Conservation (phyloP, 2,329 filamentous ascomycete genomes). For the Myrmaecium sp. region DNA sequence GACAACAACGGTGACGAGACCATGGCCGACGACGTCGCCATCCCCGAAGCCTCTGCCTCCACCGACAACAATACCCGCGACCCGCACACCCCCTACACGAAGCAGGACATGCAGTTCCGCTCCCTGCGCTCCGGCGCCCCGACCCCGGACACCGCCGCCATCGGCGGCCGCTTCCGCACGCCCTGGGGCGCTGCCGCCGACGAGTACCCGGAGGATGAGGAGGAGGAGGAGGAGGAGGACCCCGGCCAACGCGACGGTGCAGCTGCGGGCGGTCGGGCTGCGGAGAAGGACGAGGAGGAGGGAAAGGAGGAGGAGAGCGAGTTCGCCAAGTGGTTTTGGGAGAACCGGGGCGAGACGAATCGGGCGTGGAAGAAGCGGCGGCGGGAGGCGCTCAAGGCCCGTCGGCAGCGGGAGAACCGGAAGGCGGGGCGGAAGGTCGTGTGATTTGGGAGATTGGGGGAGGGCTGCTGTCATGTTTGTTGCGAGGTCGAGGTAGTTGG, state of each 20-base stretch:
- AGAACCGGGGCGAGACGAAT: constrained; percentile 31
- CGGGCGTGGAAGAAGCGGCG: constrained; percentile 37
- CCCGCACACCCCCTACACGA: constrained; percentile 72
- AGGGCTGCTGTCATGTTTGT: too few relatives aligned
- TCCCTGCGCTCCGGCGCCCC: constrained; percentile 75
- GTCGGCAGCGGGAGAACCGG: constrained; percentile 42
- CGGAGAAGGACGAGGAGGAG: constrained; percentile 13
- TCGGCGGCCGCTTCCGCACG: constrained; percentile 45
- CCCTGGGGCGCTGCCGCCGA: constrained; percentile 21
- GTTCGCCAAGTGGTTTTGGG: constrained; percentile 45
- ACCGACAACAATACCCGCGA: constrained; percentile 4
- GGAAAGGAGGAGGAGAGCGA: constrained; percentile 28
- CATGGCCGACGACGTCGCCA: constrained; percentile 23
- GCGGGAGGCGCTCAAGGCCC: constrained; percentile 42
- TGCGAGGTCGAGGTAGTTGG: too few relatives aligned
- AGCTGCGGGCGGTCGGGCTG: constrained; percentile 5
- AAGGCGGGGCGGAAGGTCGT: constrained; percentile 24
- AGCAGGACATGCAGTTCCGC: constrained; percentile 59
- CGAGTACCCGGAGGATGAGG: constrained; percentile 27
- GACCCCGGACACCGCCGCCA: constrained; percentile 81
- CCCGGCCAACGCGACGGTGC: too few relatives aligned
- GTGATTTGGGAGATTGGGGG: too few relatives aligned
- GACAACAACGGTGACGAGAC: constrained; percentile 27
- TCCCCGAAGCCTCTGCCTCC: constrained; percentile 6
- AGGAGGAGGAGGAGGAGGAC: constrained; percentile 11